Evolutionary conservation across 2,329 filamentous ascomycete genomes (phyloP).

Genomic region (Stromatinia cepivora): DNA sequence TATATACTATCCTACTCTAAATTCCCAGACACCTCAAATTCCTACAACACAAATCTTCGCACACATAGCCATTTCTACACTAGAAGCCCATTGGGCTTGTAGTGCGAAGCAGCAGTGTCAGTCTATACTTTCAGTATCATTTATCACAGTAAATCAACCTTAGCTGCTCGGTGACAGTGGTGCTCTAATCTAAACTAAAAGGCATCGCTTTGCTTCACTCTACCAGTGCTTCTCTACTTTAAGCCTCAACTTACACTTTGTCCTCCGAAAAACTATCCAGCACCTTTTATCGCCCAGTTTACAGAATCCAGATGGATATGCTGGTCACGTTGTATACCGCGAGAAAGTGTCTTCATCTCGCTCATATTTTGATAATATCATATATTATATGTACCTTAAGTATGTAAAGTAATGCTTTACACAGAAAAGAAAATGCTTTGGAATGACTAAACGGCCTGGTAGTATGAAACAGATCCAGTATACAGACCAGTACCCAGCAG

Average conservation of each 20-base stretch:
- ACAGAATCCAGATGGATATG: conserved; percentile 55
- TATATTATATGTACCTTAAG: conserved; percentile 56
- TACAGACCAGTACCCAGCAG: neutral
- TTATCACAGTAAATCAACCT: neutral
- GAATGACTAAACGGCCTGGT: neutral
- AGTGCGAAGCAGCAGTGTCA: neutral
- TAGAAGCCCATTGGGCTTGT: rapidly evolving
- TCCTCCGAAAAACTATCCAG: conserved; percentile 64
- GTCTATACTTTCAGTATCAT: neutral
- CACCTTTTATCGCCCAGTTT: conserved; percentile 62
- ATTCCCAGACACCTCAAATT: too few species aligned
- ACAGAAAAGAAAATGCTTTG: neutral
- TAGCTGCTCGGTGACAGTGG: too few species aligned
- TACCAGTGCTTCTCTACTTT: neutral
- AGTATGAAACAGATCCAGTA: rapidly evolving
- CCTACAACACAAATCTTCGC: too few species aligned
- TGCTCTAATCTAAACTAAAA: neutral
- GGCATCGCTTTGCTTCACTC: neutral
- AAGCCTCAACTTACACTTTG: conserved; percentile 63
- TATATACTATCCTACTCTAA: too few species aligned
- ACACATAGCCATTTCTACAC: too few species aligned
- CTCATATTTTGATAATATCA: conserved; percentile 68
- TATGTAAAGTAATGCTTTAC: neutral
- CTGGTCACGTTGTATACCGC: conserved; percentile 68
- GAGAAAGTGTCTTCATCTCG: conserved; percentile 72